Conservation (phyloP, 1,284 basidiomycete genomes). For the Coriolopsis trogii region DNA sequence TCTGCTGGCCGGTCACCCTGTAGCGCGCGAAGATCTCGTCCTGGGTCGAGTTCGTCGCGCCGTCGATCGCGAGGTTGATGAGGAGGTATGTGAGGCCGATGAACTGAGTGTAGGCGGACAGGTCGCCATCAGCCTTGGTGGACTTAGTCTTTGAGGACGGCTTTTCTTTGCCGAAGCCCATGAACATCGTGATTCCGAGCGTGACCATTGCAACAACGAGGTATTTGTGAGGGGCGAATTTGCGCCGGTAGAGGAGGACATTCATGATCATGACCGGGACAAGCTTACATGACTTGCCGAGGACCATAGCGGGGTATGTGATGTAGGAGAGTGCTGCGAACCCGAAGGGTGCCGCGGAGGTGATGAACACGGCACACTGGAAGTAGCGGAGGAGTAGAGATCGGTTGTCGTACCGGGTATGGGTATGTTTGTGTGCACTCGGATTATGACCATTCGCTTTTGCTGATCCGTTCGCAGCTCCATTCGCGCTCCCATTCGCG, state of each 20-base stretch:
- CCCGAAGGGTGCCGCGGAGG: conserved; percentile 91
- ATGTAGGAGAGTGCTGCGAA: conserved; percentile 95
- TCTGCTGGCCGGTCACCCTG: conserved; percentile 90
- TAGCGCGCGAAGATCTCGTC: conserved; percentile 91
- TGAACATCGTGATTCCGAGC: conserved; percentile 92
- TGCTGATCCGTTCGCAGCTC: conserved; percentile 18
- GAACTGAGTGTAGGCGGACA: conserved; percentile 52
- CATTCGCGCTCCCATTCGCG: conserved; percentile 22
- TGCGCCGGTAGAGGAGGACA: conserved; percentile 84
- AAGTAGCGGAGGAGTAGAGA: conserved; percentile 73
- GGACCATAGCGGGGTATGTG: conserved; percentile 97
- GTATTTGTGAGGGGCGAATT: conserved; percentile 94
- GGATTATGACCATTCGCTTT: conserved; percentile 36
- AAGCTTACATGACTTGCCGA: conserved; percentile 98
- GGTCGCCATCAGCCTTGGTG: conserved; percentile 38
- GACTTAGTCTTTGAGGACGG: conserved; percentile 46
- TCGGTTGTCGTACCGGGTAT: conserved; percentile 46
- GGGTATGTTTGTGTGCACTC: conserved; percentile 34
- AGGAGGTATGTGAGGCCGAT: conserved; percentile 77
- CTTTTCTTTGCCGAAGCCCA: conserved; percentile 78
- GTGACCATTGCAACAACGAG: conserved; percentile 93
- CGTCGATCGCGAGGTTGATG: conserved; percentile 90
- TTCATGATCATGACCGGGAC: conserved; percentile 97
- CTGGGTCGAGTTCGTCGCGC: conserved; percentile 96
- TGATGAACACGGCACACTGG: conserved; percentile 88